Percentiles rank a stretch among this genome's conserved stretches.
phyloP scores from a whole-genome alignment of 805 yeast genomes.

The Deakozyma indianensis region DNA sequence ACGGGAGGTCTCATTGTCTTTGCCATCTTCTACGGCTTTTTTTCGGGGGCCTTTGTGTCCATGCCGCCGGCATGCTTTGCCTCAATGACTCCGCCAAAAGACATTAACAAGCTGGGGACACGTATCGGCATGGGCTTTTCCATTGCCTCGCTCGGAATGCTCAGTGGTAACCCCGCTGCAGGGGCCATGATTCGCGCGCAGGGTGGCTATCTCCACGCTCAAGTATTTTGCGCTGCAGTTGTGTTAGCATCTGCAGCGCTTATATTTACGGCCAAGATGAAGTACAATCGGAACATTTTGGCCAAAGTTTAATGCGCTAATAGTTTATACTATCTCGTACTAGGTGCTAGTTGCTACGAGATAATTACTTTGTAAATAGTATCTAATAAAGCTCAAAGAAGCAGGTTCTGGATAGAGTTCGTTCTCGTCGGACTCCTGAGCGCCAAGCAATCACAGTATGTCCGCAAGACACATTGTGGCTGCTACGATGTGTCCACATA shows the following conservation, averaged over 20 bases:
- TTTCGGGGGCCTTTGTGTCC: slow-evolving; percentile 20
- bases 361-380: too few relatives aligned
- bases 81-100: slow-evolving; percentile 11
- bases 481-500: too few relatives aligned
- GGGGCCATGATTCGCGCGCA: neutral
- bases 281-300: neutral
- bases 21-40: slow-evolving; percentile 18
- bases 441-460: too few relatives aligned
- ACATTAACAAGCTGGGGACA: slow-evolving; percentile 16
- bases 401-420: too few relatives aligned
- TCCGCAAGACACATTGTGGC: too few relatives aligned
- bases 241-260: neutral
- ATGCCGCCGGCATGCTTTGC: slow-evolving; percentile 21
- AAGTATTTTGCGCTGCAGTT: neutral
- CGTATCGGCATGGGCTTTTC: slow-evolving; percentile 47
- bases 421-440: too few relatives aligned
- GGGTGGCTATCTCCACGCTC: neutral
- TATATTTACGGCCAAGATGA: neutral
- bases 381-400: too few relatives aligned
- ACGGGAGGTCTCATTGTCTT: slow-evolving; percentile 19
- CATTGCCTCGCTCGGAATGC: neutral
- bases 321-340: too few relatives aligned
- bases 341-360: too few relatives aligned
- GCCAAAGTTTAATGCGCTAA: neutral
- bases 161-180: neutral